phyloP scores from a whole-genome alignment of 2,329 filamentous ascomycete genomes.

The Hirsutella rhossiliensis region DNA sequence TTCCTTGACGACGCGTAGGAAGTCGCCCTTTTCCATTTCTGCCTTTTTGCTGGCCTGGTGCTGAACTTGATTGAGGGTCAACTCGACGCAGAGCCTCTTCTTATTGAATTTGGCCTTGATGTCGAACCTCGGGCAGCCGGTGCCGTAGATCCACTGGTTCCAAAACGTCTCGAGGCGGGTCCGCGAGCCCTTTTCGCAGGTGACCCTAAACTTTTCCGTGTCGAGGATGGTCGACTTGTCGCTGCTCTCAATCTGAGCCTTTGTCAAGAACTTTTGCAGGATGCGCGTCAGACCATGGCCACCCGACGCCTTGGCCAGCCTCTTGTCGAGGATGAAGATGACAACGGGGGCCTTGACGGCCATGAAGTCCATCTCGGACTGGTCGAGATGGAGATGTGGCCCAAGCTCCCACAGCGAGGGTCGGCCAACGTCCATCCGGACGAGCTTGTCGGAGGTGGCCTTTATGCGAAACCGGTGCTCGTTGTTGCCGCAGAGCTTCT shows the following conservation, averaged over 20 bases:
- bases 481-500: slow-evolving; percentile 83
- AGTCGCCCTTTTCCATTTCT: slow-evolving; percentile 56
- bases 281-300: slow-evolving; percentile 79
- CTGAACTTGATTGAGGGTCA: slow-evolving; percentile 72
- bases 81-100: slow-evolving; percentile 89
- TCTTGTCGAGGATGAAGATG: slow-evolving; percentile 84
- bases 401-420: slow-evolving; percentile 78
- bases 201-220: slow-evolving; percentile 62
- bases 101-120: slow-evolving; percentile 92
- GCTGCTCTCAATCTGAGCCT: slow-evolving; percentile 56
- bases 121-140: slow-evolving; percentile 79
- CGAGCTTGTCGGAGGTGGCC: slow-evolving; percentile 66
- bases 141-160: slow-evolving; percentile 80
- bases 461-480: slow-evolving; percentile 90
- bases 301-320: slow-evolving; percentile 71
- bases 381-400: slow-evolving; percentile 62
- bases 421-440: slow-evolving; percentile 68
- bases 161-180: slow-evolving; percentile 84
- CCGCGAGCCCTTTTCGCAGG: slow-evolving; percentile 81
- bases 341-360: slow-evolving; percentile 81
- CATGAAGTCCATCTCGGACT: slow-evolving; percentile 84
- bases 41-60: slow-evolving; percentile 29
- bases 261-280: slow-evolving; percentile 73
- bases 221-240: slow-evolving; percentile 62
- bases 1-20: slow-evolving; percentile 78